Conservation (phyloP, 441 rosid genomes). For the Manihot esculenta region DNA sequence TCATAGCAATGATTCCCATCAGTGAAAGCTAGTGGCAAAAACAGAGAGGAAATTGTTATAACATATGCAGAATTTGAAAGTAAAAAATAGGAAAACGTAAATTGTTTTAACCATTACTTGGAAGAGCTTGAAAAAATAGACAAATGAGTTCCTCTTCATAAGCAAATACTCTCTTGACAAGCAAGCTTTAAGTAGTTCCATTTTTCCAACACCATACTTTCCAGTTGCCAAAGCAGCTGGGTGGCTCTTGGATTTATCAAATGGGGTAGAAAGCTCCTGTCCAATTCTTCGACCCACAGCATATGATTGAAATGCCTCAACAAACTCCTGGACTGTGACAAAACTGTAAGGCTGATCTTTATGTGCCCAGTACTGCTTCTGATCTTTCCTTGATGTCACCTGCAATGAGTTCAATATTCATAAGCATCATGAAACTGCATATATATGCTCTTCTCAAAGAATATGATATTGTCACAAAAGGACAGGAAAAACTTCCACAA, state of each 20-base stretch:
- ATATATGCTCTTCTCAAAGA: too few species aligned
- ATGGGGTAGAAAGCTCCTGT: conserved; percentile 58
- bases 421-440: not conserved
- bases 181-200: conserved; percentile 67
- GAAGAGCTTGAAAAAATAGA: conserved; percentile 66
- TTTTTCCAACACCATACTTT: conserved; percentile 60
- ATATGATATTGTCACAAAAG: not conserved
- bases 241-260: conserved; percentile 62
- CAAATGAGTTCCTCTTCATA: conserved; percentile 87
- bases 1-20: conserved; percentile 45
- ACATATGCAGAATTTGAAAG: not conserved
- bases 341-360: conserved; percentile 62
- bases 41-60: not conserved
- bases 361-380: conserved; percentile 68
- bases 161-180: conserved; percentile 69
- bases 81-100: not conserved
- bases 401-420: conserved; percentile 25
- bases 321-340: conserved; percentile 58
- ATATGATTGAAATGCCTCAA: conserved; percentile 69
- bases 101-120: conserved; percentile 45
- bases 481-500: not conserved
- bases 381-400: conserved; percentile 97
- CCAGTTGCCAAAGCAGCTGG: conserved; percentile 72
- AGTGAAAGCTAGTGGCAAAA: conserved; percentile 17
- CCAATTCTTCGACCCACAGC: conserved; percentile 49